Percentiles rank a stretch among this genome's conserved stretches.
These are phyloP conservation scores for Colletotrichum sp. DNA, from an alignment of 2,329 filamentous ascomycete species.

Conservation along the genomic window DNA sequence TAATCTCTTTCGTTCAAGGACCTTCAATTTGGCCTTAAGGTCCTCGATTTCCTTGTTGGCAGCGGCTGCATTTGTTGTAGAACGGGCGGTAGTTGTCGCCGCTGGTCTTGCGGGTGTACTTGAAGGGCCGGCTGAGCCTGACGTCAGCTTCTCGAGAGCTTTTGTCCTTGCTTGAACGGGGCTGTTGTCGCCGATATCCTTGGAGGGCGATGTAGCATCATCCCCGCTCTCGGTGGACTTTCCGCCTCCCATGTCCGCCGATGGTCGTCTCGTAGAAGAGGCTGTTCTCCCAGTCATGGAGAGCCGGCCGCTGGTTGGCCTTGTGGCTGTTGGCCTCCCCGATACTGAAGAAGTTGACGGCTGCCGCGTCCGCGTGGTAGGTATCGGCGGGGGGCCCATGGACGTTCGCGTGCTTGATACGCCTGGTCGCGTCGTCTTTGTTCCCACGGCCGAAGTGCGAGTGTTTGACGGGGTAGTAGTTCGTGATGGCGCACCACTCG, in stretches of 20 bases:
- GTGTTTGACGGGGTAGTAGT: constrained; percentile 68
- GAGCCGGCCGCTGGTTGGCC: constrained; percentile 46
- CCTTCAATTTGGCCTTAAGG: constrained; percentile 82
- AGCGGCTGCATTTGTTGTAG: constrained; percentile 49
- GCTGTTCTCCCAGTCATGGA: constrained; percentile 39
- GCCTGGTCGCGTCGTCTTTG: constrained; percentile 57
- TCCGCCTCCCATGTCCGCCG: constrained; percentile 50
- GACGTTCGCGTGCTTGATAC: constrained; percentile 61
- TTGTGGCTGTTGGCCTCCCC: constrained; percentile 30
- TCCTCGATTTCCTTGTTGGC: constrained; percentile 78
- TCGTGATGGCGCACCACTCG: constrained; percentile 63
- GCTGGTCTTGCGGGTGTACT: constrained; percentile 28
- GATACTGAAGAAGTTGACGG: constrained; percentile 45
- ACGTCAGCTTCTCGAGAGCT: constrained; percentile 56
- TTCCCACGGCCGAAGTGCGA: constrained; percentile 44
- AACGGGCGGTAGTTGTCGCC: constrained; percentile 29
- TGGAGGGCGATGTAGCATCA: constrained; percentile 48
- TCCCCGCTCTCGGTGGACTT: constrained; percentile 41
- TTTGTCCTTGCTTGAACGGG: constrained; percentile 55
- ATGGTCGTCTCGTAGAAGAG: constrained; percentile 45
- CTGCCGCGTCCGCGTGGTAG: constrained; percentile 48
- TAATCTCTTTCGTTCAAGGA: constrained; percentile 84
- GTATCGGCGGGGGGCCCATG: constrained; percentile 69
- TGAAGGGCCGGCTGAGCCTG: constrained; percentile 34
- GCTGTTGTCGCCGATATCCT: constrained; percentile 57